Evolutionary conservation across 345 rosid genomes (phyloP), one percentile per base, ranked within the genome.

Genomic region (Raphanus sativus): DNA sequence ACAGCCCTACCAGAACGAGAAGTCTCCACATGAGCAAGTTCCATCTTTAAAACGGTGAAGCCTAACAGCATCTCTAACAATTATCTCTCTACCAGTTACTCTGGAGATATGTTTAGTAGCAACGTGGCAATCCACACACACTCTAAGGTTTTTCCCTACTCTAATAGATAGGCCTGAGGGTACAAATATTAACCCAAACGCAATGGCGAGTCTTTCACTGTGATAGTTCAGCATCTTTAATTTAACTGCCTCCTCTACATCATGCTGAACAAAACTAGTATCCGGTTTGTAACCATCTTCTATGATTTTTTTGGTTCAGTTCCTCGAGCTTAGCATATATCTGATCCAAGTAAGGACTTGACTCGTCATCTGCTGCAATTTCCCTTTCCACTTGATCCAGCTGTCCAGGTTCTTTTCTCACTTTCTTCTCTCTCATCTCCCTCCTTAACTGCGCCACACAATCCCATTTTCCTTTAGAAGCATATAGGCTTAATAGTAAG

Each of bases 181-280:
- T 72, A 92, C 79, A 80, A 84, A 86, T 83, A 88, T 77, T 77
- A 90, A 82, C 28, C 97, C 98, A 75, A 94, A 94, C 21, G 97
- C 93, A 80, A 92, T 94, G 62, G 97, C 97, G 33, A 94, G 92
- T 84, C 77, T 92, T 86, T 94, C 97, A 81, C 98, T 92, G 72
- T 94, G 98, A 79, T 83, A 82, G 82, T 79, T 85, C 55, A 94
- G 91, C 98, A 94, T 92, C 87, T 89, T 90, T 75, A 83, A 74
- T 83, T 92, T 94, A 65, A 81, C 84, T 33, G 89, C 88, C 42
- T 90, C 90, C 77, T 82, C 87, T 4, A 92, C 91, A 74, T 91
- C 91, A 65, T 92, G 97, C 56, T 84, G 89, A 79, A 92, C 86
- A 64, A 86, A 88, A 77, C 87, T 86, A 61, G 83, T 71, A 81